A percentile compares a stretch with the other conserved stretches of the same genome.
Conservation (phyloP, 352 stramenopile genomes). For the Globisporangium carolinianum region DNA sequence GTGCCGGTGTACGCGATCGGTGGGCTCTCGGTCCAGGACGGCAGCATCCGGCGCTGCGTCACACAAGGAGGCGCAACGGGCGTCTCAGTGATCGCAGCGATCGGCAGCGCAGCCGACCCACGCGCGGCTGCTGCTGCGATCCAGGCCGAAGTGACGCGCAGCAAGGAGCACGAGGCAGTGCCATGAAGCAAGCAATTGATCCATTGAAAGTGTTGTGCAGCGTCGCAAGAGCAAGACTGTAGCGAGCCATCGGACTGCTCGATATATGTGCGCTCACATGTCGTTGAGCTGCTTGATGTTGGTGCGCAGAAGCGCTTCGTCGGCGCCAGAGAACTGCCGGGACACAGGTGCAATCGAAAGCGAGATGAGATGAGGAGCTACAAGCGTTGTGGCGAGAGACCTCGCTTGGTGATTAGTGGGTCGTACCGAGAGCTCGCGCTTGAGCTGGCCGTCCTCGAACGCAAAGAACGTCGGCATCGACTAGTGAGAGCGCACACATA, state of each 20-base stretch:
- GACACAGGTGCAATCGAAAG: not conserved
- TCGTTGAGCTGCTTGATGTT: constrained; percentile 74
- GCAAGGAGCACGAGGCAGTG: not conserved
- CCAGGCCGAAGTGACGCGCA: constrained; percentile 13
- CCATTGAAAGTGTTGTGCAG: not conserved
- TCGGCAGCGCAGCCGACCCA: constrained; percentile 27
- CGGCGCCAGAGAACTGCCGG: constrained; percentile 72
- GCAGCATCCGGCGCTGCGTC: constrained; percentile 33
- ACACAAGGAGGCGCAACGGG: constrained; percentile 26
- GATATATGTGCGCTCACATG: constrained; percentile 19
- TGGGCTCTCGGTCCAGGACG: constrained; percentile 27
- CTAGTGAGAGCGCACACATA: constrained; percentile 17
- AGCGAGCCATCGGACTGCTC: too few relatives aligned
- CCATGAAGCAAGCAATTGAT: too few relatives aligned
- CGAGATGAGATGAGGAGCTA: not conserved
- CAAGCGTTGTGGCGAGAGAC: not conserved
- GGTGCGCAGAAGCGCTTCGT: constrained; percentile 61
- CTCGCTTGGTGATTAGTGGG: too few relatives aligned
- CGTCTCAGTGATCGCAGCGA: constrained; percentile 46
- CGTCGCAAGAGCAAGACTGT: not conserved
- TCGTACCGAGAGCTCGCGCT: constrained; percentile 69
- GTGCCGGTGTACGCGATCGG: constrained; percentile 52
- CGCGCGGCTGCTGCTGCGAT: constrained; percentile 20
- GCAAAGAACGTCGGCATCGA: constrained; percentile 88
- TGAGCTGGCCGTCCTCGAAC: constrained; percentile 73